A percentile compares a stretch with the other conserved stretches of the same genome.
phyloP scores from a whole-genome alignment of 2,329 filamentous ascomycete genomes.

The Polytolypa hystricis region DNA sequence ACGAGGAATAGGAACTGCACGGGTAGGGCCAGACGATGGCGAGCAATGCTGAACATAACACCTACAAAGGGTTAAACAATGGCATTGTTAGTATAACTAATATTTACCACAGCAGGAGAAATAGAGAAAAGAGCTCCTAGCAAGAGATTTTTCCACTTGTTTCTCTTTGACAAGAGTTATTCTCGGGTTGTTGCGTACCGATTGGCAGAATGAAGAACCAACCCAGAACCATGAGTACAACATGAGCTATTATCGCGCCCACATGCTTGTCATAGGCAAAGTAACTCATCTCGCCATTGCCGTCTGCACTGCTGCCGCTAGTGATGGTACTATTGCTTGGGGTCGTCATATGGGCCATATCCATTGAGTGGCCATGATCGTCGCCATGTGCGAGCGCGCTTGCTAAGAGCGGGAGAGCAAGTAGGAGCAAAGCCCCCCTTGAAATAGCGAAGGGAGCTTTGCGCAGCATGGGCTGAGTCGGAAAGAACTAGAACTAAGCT shows the following conservation, averaged over 20 bases:
- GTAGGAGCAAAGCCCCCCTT: conserved; percentile 5
- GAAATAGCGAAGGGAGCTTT: conserved; percentile 1
- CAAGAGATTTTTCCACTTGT: too few relatives aligned
- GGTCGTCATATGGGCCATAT: conserved; percentile 17
- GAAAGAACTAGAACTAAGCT: too few relatives aligned
- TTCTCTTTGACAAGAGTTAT: too few relatives aligned
- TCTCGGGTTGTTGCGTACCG: conserved; percentile 47
- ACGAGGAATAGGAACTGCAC: conserved; percentile 58
- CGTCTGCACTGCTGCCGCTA: conserved; percentile 15
- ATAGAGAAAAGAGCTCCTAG: background rate
- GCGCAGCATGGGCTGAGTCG: conserved; percentile 4
- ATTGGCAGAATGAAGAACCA: conserved; percentile 66
- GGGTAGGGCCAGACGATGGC: conserved; percentile 61
- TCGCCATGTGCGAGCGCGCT: conserved; percentile 24
- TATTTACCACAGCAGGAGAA: too few relatives aligned
- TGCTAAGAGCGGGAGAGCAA: conserved; percentile 22
- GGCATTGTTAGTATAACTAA: too few relatives aligned
- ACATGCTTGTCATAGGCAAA: conserved; percentile 31
- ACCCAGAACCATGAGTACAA: conserved; percentile 55
- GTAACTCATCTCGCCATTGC: conserved; percentile 29
- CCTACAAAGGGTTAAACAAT: conserved; percentile 37
- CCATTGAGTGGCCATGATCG: conserved; percentile 21
- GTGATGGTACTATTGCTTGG: conserved; percentile 10
- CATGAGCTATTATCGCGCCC: conserved; percentile 54
- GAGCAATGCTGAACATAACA: conserved; percentile 75